A percentile compares a stretch with the other conserved stretches of the same genome.
Conservation (phyloP, 164 flowering plant genomes). For the Piper longum region DNA sequence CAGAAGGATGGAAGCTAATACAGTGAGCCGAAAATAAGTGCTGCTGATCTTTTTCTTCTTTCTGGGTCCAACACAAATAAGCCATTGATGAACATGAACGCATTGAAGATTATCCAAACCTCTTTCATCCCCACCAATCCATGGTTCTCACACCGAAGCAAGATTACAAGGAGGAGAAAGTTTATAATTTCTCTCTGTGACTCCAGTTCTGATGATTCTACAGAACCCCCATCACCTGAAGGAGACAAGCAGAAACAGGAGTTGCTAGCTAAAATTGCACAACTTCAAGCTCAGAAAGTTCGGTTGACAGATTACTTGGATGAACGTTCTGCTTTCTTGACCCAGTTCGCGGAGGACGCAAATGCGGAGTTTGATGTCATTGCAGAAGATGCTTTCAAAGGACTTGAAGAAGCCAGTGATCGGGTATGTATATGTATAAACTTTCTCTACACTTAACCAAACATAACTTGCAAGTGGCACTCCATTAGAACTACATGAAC, state of each 20-base stretch:
- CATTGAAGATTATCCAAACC: constrained; percentile 37
- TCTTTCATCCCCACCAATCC: constrained; percentile 27
- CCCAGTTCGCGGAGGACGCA: constrained; percentile 77
- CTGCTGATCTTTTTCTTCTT: background rate
- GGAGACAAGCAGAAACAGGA: constrained; percentile 67
- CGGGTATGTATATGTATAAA: constrained; percentile 30
- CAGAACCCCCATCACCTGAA: constrained; percentile 27
- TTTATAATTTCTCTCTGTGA: constrained; percentile 30
- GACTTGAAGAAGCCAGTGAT: constrained; percentile 55
- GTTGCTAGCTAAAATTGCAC: constrained; percentile 54
- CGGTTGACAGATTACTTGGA: constrained; percentile 73
- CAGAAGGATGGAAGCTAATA: background rate
- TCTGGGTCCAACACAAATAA: background rate
- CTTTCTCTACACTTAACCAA: background rate
- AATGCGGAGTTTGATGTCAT: constrained; percentile 61
- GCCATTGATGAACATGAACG: constrained; percentile 27
- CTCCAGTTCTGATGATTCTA: constrained; percentile 24
- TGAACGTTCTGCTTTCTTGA: constrained; percentile 54
- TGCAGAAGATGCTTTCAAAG: constrained; percentile 65
- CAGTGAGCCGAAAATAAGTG: background rate
- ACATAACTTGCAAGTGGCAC: background rate
- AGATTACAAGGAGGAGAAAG: constrained; percentile 14
- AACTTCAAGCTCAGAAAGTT: constrained; percentile 73
- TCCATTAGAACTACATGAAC: too few species aligned
- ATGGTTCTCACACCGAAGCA: constrained; percentile 11